phyloP scores from a whole-genome alignment of 768 basidiomycete species.

The Lepiota brunneoincarnata region DNA sequence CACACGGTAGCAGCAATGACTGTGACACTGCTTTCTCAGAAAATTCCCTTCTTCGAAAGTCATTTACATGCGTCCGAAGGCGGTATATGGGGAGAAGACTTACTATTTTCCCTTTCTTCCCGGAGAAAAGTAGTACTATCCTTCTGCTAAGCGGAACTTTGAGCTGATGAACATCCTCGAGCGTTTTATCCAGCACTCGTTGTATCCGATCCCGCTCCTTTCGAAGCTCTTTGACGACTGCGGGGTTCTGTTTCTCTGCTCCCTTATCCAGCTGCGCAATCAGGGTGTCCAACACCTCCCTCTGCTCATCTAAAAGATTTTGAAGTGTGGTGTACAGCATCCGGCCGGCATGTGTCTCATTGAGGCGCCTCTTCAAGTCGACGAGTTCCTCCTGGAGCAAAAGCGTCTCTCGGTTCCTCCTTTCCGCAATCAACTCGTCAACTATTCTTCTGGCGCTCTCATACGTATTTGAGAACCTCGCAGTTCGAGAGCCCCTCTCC shows the following conservation, averaged over 20 bases:
- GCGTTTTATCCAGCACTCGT: constrained; percentile 16
- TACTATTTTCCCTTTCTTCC: no score
- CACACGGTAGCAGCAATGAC: no score
- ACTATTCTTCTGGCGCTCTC: constrained; percentile 26
- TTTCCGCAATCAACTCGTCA: constrained; percentile 15
- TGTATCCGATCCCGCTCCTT: constrained; percentile 1
- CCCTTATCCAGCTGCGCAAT: not conserved
- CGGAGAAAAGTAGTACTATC: not conserved
- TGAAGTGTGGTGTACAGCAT: constrained; percentile 20
- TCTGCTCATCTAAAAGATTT: constrained; percentile 23
- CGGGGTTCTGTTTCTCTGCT: not conserved
- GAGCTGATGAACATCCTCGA: constrained; percentile 15
- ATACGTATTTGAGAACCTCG: not conserved
- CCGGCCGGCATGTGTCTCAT: constrained; percentile 22
- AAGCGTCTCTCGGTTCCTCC: constrained; percentile 13
- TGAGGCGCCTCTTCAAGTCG: constrained; percentile 17
- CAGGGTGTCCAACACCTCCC: constrained; percentile 3
- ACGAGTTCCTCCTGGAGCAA: constrained; percentile 24
- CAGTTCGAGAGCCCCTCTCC: constrained; percentile 33
- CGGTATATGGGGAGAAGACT: no score
- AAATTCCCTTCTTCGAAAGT: no score
- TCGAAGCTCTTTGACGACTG: not conserved
- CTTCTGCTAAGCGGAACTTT: not conserved
- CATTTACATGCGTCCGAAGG: no score
- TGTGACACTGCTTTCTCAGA: no score